These are phyloP conservation scores for Capsicum rhomboideum DNA, from an alignment of 257 asterid genomes.

Conservation along the genomic window DNA sequence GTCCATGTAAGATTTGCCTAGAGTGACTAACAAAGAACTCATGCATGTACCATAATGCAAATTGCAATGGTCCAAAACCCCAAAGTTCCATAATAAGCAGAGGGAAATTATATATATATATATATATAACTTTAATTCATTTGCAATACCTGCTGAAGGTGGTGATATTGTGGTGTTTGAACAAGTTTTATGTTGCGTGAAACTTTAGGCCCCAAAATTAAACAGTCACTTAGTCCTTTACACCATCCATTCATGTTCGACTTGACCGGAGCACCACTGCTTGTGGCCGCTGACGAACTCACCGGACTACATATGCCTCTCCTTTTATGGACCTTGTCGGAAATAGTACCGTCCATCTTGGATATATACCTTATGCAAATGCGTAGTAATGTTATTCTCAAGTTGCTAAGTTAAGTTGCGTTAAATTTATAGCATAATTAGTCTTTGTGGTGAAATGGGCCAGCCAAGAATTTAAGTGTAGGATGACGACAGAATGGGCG, in stretches of 20 bases:
- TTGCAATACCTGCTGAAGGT: neutral
- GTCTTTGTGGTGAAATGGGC: neutral
- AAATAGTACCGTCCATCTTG: neutral
- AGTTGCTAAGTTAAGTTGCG: neutral
- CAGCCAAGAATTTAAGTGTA: neutral
- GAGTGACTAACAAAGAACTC: neutral
- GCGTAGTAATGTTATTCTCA: neutral
- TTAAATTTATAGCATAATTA: neutral
- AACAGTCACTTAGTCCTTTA: neutral
- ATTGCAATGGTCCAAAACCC: neutral
- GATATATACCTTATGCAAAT: neutral
- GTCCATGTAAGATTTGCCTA: neutral
- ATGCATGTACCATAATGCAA: neutral
- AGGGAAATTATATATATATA: too few species aligned
- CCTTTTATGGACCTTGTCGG: neutral
- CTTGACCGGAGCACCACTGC: conserved; percentile 1
- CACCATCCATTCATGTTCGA: neutral
- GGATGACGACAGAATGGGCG: conserved; percentile 29
- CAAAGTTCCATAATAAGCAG: too few species aligned
- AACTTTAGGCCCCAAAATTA: conserved; percentile 4
- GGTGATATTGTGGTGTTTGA: neutral
- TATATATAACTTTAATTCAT: neutral
- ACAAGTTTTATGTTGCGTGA: neutral
- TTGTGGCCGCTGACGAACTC: neutral
- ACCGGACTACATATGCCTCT: neutral